Percentiles rank a stretch among this genome's conserved stretches.
Evolutionary conservation across 2,329 filamentous ascomycete species (phyloP).

Genomic region (Elsinoe australis): DNA sequence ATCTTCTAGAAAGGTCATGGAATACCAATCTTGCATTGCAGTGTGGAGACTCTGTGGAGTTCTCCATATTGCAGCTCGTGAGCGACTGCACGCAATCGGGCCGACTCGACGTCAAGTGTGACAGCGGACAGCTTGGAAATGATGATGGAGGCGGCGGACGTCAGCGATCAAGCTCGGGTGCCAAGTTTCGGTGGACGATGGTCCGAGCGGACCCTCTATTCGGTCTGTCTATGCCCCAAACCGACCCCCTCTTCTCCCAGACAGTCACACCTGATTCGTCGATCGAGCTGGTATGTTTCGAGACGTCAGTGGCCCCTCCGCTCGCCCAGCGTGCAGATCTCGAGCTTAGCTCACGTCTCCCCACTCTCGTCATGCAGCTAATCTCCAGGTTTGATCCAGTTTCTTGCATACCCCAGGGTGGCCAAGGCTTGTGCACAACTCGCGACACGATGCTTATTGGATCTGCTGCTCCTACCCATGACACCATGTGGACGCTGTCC

Average conservation of each 20-base stretch:
- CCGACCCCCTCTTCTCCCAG: background rate
- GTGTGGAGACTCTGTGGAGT: background rate
- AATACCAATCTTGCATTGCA: slow-evolving; percentile 5
- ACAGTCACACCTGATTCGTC: too few species aligned
- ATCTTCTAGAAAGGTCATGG: slow-evolving; percentile 3
- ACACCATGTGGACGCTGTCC: background rate
- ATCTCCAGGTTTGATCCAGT: background rate
- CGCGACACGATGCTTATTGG: slow-evolving; percentile 7
- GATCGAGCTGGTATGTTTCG: slow-evolving; percentile 3
- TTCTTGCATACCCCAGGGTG: background rate
- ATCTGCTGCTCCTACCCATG: background rate
- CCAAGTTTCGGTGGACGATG: background rate
- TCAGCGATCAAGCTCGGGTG: too few species aligned
- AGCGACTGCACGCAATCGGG: background rate
- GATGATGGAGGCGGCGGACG: slow-evolving; percentile 14
- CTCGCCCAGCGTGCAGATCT: background rate
- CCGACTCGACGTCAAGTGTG: background rate
- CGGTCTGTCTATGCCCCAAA: background rate
- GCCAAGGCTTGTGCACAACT: slow-evolving; percentile 9
- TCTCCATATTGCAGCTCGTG: background rate
- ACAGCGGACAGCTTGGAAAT: background rate
- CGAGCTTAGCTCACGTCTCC: background rate
- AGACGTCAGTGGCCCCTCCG: background rate
- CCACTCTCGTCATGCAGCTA: background rate
- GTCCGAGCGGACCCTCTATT: background rate